Evolutionary conservation across 2,329 filamentous ascomycete species (phyloP).

Genomic region (Biscogniauxia marginata): DNA sequence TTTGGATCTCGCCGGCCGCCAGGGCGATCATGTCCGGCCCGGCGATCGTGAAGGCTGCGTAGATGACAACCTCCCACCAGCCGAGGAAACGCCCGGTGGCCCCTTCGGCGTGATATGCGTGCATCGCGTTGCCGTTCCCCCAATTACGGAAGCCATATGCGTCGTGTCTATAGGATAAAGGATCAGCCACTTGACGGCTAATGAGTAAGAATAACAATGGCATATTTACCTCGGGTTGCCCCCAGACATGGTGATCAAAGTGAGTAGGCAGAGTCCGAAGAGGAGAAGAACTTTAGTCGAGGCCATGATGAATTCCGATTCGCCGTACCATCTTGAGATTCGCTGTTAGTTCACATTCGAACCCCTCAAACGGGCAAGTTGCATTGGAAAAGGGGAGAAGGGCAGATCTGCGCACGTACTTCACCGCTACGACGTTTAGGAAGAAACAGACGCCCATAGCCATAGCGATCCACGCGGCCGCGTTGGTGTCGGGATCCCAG

Average conservation of each 20-base stretch:
- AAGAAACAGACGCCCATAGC: constrained; percentile 44
- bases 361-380: background rate
- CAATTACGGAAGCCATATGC: constrained; percentile 56
- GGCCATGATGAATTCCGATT: constrained; percentile 54
- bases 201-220: too few relatives aligned
- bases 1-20: constrained; percentile 46
- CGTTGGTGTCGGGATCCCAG: constrained; percentile 42
- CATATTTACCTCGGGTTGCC: constrained; percentile 49
- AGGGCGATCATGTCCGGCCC: constrained; percentile 57
- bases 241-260: constrained; percentile 62
- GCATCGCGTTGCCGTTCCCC: constrained; percentile 13
- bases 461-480: constrained; percentile 49
- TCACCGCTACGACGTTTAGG: constrained; percentile 48
- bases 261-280: constrained; percentile 57
- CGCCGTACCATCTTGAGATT: constrained; percentile 35
- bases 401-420: constrained; percentile 21
- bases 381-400: constrained; percentile 18
- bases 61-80: constrained; percentile 47
- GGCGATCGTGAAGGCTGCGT: constrained; percentile 57
- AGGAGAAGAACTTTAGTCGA: constrained; percentile 49
- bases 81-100: constrained; percentile 58
- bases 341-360: too few relatives aligned
- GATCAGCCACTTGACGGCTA: too few relatives aligned
- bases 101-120: constrained; percentile 32
- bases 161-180: constrained; percentile 34